Conservation (phyloP, 306 rosid genomes). For the Rosa lucieae region DNA sequence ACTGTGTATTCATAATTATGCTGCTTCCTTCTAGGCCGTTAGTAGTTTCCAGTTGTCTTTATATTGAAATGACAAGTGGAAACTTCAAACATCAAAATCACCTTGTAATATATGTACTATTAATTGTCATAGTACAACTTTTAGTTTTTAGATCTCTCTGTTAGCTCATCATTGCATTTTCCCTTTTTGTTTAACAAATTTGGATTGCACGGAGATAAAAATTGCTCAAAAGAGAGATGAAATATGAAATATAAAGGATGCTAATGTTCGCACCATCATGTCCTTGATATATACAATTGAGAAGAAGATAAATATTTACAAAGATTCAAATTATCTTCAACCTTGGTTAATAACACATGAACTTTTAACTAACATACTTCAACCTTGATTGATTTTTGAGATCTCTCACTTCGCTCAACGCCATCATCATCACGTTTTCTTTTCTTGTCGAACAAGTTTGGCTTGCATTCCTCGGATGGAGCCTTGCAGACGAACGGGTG, state of each 20-base stretch:
- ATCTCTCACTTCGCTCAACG: not conserved
- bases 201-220: no score
- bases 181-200: not conserved
- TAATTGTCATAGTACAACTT: constrained; percentile 13
- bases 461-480: not conserved
- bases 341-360: not conserved
- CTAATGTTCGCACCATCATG: not conserved
- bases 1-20: constrained; percentile 8
- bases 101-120: constrained; percentile 31
- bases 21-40: constrained; percentile 9
- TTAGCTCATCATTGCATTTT: not conserved
- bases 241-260: not conserved
- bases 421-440: not conserved
- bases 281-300: no score
- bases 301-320: not conserved
- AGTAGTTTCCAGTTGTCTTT: constrained; percentile 37
- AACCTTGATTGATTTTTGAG: not conserved
- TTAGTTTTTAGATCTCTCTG: not conserved
- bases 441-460: not conserved
- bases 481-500: constrained; percentile 60
- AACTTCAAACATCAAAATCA: constrained; percentile 8
- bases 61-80: constrained; percentile 48
- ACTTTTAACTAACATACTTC: not conserved
- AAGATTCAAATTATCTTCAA: not conserved
- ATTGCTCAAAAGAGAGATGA: not conserved